These are phyloP conservation scores for Strombidium stylifer DNA, from an alignment of 73 alveolate genomes.

Conservation along the genomic window DNA sequence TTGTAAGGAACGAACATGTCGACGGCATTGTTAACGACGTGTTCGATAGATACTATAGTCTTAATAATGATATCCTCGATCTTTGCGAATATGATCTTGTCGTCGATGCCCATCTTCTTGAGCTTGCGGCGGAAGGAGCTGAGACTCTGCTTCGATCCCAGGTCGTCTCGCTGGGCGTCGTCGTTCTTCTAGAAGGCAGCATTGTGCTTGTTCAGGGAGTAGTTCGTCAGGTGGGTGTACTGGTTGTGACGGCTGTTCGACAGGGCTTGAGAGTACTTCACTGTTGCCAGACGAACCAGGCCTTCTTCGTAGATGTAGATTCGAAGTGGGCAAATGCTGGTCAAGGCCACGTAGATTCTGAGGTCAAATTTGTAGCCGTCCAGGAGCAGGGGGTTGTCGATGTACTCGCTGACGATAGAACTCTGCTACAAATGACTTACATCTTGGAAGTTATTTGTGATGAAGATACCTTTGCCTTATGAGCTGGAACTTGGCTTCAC, in stretches of 20 bases:
- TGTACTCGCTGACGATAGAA: constrained; percentile 70
- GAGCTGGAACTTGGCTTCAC: constrained; percentile 80
- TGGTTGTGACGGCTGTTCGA: constrained; percentile 2
- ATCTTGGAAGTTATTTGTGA: constrained; percentile 61
- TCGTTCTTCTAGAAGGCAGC: constrained; percentile 77
- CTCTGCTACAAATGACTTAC: constrained; percentile 25
- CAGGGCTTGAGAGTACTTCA: constrained; percentile 46
- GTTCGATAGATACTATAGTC: constrained; percentile 68
- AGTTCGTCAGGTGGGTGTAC: constrained; percentile 92
- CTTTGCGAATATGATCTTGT: constrained; percentile 60
- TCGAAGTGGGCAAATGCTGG: constrained; percentile 76
- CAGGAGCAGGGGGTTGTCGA: constrained; percentile 74
- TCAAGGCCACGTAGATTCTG: constrained; percentile 78
- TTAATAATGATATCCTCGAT: constrained; percentile 83
- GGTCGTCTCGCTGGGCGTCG: constrained; percentile 70
- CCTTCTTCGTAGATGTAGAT: constrained; percentile 82
- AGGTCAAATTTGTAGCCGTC: constrained; percentile 82
- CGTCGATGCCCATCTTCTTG: constrained; percentile 54
- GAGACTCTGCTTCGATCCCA: constrained; percentile 86
- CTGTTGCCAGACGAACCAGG: constrained; percentile 86
- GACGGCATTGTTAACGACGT: constrained; percentile 36
- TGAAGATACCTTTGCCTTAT: constrained; percentile 85
- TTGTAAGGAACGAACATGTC: constrained; percentile 60
- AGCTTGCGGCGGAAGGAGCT: constrained; percentile 57
- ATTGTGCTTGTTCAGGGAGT: constrained; percentile 79